Conservation (phyloP, 805 yeast genomes). For the Wickerhamomyces rabaulensis region DNA sequence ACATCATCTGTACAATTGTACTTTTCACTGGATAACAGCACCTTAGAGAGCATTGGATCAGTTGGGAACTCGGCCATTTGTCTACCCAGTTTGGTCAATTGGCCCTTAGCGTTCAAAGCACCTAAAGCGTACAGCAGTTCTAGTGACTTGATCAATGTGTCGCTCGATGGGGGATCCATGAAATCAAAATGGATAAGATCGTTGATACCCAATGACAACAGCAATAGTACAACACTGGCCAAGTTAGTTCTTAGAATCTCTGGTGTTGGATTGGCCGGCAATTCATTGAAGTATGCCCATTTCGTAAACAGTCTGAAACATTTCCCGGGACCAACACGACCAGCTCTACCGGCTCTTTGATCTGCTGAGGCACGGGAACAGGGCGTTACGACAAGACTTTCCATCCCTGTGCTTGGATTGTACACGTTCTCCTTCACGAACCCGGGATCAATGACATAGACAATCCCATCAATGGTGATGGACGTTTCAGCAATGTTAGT, state of each 20-base stretch:
- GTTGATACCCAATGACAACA: conserved; percentile 79
- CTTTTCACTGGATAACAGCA: conserved; percentile 56
- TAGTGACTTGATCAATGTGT: conserved; percentile 66
- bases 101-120: conserved; percentile 77
- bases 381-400: conserved; percentile 77
- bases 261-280: conserved; percentile 78
- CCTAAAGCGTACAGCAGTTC: conserved; percentile 83
- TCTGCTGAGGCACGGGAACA: conserved; percentile 94
- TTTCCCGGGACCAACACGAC: conserved; percentile 95
- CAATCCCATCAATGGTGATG: conserved; percentile 92
- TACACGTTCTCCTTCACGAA: conserved; percentile 88
- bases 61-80: conserved; percentile 90
- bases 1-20: conserved; percentile 63
- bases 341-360: conserved; percentile 97
- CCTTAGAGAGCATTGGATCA: conserved; percentile 84
- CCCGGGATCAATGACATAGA: conserved; percentile 91
- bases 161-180: conserved; percentile 82
- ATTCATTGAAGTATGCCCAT: conserved; percentile 70
- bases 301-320: conserved; percentile 88
- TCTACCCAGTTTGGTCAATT: conserved; percentile 69
- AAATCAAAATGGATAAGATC: conserved; percentile 83
- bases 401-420: conserved; percentile 86
- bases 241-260: conserved; percentile 87
- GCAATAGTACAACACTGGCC: conserved; percentile 65
- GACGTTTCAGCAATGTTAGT: conserved; percentile 98